A percentile compares a stretch with the other conserved stretches of the same genome.
Evolutionary conservation across 2,329 filamentous ascomycete genomes (phyloP).

Genomic region (Fusarium austroafricanum): DNA sequence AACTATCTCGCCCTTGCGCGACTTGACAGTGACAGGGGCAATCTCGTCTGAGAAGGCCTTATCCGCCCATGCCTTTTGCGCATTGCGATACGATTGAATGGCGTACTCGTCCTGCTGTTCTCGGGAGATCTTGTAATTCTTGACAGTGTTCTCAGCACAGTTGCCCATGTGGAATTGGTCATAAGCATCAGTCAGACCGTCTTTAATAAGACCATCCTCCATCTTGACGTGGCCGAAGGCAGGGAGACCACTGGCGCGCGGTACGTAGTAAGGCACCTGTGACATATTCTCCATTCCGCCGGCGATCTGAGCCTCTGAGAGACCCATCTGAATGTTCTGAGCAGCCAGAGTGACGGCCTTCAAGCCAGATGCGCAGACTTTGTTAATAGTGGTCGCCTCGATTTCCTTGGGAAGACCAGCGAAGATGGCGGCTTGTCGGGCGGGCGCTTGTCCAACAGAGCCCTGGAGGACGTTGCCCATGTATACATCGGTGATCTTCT

Average conservation of each 20-base stretch:
- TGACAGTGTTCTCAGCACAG: slow-evolving; percentile 93
- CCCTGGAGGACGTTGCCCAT: slow-evolving; percentile 96
- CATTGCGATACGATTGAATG: slow-evolving; percentile 87
- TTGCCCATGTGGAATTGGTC: slow-evolving; percentile 98
- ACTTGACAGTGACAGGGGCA: slow-evolving; percentile 84
- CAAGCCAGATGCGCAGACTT: slow-evolving; percentile 95
- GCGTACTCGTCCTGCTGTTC: slow-evolving; percentile 93
- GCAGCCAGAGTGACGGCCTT: slow-evolving; percentile 93
- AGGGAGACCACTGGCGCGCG: slow-evolving; percentile 82
- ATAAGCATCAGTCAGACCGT: slow-evolving; percentile 96
- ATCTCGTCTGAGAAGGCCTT: slow-evolving; percentile 91
- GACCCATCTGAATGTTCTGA: slow-evolving; percentile 92
- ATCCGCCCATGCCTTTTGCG: slow-evolving; percentile 88
- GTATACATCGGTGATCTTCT: slow-evolving; percentile 91
- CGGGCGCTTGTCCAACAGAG: slow-evolving; percentile 87
- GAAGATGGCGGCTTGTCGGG: slow-evolving; percentile 89
- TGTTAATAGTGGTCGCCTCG: slow-evolving; percentile 95
- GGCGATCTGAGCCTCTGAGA: slow-evolving; percentile 88
- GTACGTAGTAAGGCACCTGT: slow-evolving; percentile 89
- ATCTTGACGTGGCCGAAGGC: slow-evolving; percentile 88
- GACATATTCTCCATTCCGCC: slow-evolving; percentile 99
- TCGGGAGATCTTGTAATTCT: slow-evolving; percentile 82
- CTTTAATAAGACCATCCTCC: slow-evolving; percentile 93
- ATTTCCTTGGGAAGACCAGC: slow-evolving; percentile 84
- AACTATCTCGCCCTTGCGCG: slow-evolving; percentile 83